phyloP scores from a whole-genome alignment of 2,329 filamentous ascomycete species.

The Dothideomycetidae sp. region DNA sequence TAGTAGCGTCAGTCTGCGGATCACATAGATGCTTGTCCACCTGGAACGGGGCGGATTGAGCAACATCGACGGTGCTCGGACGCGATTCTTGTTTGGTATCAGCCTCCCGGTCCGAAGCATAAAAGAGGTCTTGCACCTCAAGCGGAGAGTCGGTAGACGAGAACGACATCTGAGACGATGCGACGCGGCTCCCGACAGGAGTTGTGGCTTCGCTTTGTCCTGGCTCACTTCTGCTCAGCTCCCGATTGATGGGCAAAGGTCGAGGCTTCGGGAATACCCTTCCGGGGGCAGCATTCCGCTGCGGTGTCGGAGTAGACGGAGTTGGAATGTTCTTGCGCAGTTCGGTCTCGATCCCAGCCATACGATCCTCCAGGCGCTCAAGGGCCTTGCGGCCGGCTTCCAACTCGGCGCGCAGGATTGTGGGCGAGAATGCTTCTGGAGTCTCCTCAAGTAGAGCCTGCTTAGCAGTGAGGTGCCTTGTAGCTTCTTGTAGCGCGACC shows the following conservation, averaged over 20 bases:
- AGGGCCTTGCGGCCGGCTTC: slow-evolving; percentile 5
- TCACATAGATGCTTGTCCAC: slow-evolving; percentile 1
- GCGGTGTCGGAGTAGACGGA: neutral
- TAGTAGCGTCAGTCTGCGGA: neutral
- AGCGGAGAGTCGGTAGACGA: neutral
- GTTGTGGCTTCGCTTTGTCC: neutral
- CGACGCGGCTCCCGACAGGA: neutral
- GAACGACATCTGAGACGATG: neutral
- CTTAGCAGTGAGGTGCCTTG: neutral
- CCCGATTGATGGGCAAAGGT: neutral
- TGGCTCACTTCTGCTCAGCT: neutral
- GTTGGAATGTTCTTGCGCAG: neutral
- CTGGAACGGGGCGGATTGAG: slow-evolving; percentile 1
- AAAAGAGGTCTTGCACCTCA: slow-evolving; percentile 5
- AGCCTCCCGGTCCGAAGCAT: slow-evolving; percentile 1
- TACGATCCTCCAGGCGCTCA: slow-evolving; percentile 3
- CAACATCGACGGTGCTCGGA: neutral
- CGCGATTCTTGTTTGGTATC: neutral
- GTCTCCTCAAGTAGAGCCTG: neutral
- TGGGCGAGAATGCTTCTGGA: slow-evolving; percentile 1
- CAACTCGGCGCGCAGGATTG: slow-evolving; percentile 2
- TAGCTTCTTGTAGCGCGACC: neutral
- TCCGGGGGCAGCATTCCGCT: neutral
- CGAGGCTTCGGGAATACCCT: neutral
- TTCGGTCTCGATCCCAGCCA: slow-evolving; percentile 5